phyloP scores from a whole-genome alignment of 345 rosid genomes.

The Odontarrhena argentea region DNA sequence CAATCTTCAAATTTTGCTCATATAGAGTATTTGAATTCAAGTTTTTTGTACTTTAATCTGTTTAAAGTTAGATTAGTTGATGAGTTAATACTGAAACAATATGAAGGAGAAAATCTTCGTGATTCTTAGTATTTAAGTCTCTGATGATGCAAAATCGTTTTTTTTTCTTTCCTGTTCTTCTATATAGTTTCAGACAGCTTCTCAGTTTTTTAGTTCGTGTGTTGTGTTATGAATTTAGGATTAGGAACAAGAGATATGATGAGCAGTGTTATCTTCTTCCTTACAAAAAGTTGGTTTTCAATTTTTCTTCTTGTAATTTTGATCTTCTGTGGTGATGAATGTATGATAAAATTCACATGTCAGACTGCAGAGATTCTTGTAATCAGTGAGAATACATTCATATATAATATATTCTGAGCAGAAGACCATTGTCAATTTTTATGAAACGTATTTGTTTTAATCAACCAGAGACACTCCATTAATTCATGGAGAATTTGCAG shows the following conservation, averaged over 20 bases:
- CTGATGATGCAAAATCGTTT: conserved; percentile 31
- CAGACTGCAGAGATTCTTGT: conserved; percentile 45
- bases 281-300: neutral
- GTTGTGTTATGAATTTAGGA: neutral
- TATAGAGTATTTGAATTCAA: neutral
- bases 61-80: conserved; percentile 36
- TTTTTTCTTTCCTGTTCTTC: neutral
- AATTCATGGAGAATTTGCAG: no score
- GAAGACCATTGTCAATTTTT: neutral
- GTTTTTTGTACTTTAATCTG: neutral
- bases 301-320: accelerated
- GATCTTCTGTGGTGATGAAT: conserved; percentile 26
- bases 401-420: conserved; percentile 38
- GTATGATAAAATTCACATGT: conserved; percentile 42
- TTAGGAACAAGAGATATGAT: conserved; percentile 29
- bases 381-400: conserved; percentile 41
- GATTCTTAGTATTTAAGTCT: conserved; percentile 45
- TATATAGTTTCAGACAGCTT: neutral
- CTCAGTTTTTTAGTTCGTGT: neutral
- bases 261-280: neutral
- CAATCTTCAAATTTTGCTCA: neutral
- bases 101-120: conserved; percentile 37
- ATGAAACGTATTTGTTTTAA: no score
- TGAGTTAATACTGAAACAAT: conserved; percentile 44
- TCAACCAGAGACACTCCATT: no score